Conservation (phyloP, 1,284 basidiomycete genomes). For the Cutaneotrichosporon dermatis region DNA sequence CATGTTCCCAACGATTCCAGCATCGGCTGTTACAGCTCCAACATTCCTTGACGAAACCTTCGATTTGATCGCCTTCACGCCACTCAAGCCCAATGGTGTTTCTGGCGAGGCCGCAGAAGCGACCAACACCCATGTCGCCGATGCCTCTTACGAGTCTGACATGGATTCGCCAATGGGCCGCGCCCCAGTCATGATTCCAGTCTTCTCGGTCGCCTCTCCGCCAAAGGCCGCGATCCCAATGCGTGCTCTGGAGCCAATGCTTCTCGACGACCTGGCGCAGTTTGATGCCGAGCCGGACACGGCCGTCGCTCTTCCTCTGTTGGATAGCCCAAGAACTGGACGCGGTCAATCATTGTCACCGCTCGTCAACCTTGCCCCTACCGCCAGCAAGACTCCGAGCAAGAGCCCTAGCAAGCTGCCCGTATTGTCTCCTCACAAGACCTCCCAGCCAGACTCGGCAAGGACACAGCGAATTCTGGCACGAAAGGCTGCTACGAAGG, state of each 20-base stretch:
- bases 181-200: slow-evolving; percentile 37
- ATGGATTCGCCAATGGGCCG: slow-evolving; percentile 33
- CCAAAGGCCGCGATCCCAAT: not conserved
- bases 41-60: slow-evolving; percentile 2
- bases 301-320: not conserved
- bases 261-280: not conserved
- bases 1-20: not conserved
- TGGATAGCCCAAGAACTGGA: slow-evolving; percentile 6
- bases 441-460: not conserved
- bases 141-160: slow-evolving; percentile 15
- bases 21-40: not conserved
- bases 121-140: slow-evolving; percentile 4
- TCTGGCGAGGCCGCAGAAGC: slow-evolving; percentile 29
- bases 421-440: not conserved
- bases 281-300: not conserved
- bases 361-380: not conserved
- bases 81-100: slow-evolving; percentile 10
- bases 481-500: not conserved
- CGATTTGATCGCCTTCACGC: slow-evolving; percentile 1
- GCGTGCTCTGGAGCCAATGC: slow-evolving; percentile 1
- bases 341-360: not conserved
- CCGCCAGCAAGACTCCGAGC: not conserved
- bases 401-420: not conserved
- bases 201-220: slow-evolving; percentile 10
- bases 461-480: not conserved